Conservation (phyloP, 805 yeast species). For the Nakazawaea pomicola region DNA sequence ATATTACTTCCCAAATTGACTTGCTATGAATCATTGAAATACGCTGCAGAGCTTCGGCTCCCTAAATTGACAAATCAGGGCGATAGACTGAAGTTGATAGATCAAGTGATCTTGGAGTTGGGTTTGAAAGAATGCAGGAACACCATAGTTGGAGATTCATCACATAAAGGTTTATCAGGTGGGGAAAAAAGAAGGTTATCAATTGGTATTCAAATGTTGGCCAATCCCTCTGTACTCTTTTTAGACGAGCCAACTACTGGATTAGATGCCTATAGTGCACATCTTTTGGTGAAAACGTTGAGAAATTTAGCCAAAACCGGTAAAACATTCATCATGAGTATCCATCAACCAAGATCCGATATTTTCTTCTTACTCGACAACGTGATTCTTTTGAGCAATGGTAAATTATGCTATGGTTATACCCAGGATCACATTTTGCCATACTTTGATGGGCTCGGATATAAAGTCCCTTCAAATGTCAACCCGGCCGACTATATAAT, state of each 20-base stretch:
- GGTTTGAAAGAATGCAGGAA: conserved; percentile 62
- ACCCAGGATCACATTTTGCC: conserved; percentile 33
- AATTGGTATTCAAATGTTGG: conserved; percentile 70
- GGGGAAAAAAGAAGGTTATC: conserved; percentile 80
- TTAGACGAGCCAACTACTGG: conserved; percentile 86
- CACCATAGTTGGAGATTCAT: conserved; percentile 50
- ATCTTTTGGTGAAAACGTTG: conserved; percentile 54
- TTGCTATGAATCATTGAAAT: conserved; percentile 62
- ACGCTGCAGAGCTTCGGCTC: conserved; percentile 67
- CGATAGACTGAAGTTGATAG: conserved; percentile 47
- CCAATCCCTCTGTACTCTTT: conserved; percentile 72
- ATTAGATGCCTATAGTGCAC: conserved; percentile 73
- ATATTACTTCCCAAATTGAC: conserved; percentile 66
- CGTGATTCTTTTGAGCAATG: conserved; percentile 63
- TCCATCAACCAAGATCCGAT: conserved; percentile 83
- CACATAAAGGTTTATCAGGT: conserved; percentile 65
- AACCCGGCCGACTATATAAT: conserved; percentile 62
- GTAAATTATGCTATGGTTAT: conserved; percentile 44
- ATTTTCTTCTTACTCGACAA: conserved; percentile 65
- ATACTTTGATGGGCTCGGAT: conserved; percentile 47
- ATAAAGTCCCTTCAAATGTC: conserved; percentile 36
- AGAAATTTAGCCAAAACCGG: conserved; percentile 54
- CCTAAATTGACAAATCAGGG: conserved; percentile 37
- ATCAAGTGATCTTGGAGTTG: conserved; percentile 55
- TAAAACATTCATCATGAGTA: conserved; percentile 67